Evolutionary conservation across 2,329 filamentous ascomycete genomes (phyloP).

Genomic region (Fusarium mangiferae): DNA sequence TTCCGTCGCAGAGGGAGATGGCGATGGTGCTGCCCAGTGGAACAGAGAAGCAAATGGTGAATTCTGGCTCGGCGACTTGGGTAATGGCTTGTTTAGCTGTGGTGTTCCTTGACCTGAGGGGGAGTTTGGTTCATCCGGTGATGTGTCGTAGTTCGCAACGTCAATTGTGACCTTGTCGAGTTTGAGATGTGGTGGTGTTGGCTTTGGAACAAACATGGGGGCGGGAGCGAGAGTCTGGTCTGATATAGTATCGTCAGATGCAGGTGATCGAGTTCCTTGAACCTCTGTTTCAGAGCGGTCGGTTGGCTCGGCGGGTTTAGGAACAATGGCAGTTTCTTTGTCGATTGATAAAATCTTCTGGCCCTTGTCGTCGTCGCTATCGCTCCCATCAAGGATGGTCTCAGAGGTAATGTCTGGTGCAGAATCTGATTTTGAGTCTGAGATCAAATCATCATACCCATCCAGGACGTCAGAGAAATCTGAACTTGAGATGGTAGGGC

Average conservation of each 20-base stretch:
- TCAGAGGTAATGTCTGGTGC: slow-evolving; percentile 41
- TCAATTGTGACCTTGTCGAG: slow-evolving; percentile 56
- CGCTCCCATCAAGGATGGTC: slow-evolving; percentile 40
- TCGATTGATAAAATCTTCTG: slow-evolving; percentile 36
- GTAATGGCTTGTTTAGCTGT: slow-evolving; percentile 64
- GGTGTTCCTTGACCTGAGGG: slow-evolving; percentile 46
- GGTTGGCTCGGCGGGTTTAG: slow-evolving; percentile 21
- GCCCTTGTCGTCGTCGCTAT: slow-evolving; percentile 42
- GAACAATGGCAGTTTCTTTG: slow-evolving; percentile 29
- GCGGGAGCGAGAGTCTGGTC: slow-evolving; percentile 55
- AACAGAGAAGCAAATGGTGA: slow-evolving; percentile 64
- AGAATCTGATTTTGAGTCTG: slow-evolving; percentile 47
- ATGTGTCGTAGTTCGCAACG: slow-evolving; percentile 40
- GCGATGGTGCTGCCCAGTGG: slow-evolving; percentile 61
- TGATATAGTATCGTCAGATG: slow-evolving; percentile 52
- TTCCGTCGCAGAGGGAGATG: slow-evolving; percentile 61
- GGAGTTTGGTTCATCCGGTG: slow-evolving; percentile 40
- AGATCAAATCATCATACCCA: slow-evolving; percentile 57
- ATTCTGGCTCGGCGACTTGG: slow-evolving; percentile 62
- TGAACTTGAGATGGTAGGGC: slow-evolving; percentile 58
- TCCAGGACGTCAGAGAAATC: slow-evolving; percentile 54
- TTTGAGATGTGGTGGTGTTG: slow-evolving; percentile 63
- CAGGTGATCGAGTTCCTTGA: slow-evolving; percentile 41
- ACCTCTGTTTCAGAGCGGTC: slow-evolving; percentile 33
- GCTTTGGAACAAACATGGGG: slow-evolving; percentile 62